Evolutionary conservation across 75 land plant species (phyloP), one percentile per base, ranked within the genome.

Genomic region (Isoetes taiwanensis): DNA sequence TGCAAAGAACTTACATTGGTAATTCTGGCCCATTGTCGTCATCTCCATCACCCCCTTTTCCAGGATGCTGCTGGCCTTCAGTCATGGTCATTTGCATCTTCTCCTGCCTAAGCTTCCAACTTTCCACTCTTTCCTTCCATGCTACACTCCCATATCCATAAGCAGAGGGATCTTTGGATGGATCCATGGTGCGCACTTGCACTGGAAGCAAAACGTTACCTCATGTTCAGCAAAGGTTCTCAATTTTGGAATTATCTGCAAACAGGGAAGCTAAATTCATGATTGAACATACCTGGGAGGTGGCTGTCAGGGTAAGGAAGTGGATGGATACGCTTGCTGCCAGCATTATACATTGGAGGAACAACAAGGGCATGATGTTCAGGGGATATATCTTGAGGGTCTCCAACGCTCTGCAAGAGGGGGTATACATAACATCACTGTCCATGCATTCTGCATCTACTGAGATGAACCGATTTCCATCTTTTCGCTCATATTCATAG

Each of bases 331-430:
- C 76, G 75, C 58, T 77, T 83, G 30, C 68, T 35, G 12, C 69
- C 81, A 28, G 68, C 70, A 26, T 77, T 73, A 56, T 68, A 57
- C 35, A 56, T 68, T 43, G 80, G 80, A 30, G 91, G 88, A 50
- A 83, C 57, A 17, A 91, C 70, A 28, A 93, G 76, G 12, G 98
- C 95, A 69, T 84, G 95, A 58, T 72, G 78, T 35, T 91, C 95
- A 30, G 85, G 65, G 32, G 95, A 68, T 35, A 83, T 77, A 0
- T 75, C 84, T 64, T 70, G 76, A 33, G 77, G 79, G n/a, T 78
- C 25, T 16, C 80, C 94, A n/a, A n/a, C n/a, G n/a, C n/a, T n/a
- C n/a, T n/a, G n/a, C n/a, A n/a, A n/a, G n/a, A n/a, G n/a, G n/a
- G n/a, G n/a, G n/a, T n/a, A n/a, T n/a, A n/a, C n/a, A n/a, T n/a